Base-by-base conservation (phyloP, 2,329 filamentous ascomycete species). In the Alternaria gaisen region DNA sequence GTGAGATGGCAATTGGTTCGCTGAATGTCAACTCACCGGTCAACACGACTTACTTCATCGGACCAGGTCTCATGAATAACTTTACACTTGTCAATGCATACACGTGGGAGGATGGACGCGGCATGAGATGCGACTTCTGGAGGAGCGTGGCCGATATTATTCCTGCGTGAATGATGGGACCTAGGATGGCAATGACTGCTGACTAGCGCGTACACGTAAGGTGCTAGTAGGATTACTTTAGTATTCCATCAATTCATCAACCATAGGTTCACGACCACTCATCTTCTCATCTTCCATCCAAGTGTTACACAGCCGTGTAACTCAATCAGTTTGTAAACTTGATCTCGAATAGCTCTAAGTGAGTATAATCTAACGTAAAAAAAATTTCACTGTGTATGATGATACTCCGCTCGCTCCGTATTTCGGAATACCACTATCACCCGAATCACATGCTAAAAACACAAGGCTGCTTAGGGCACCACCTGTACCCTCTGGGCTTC, bases 31-130 rank as follows among this genome's bases (percentile, higher is more conserved):
- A 12, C 2, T 41, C 32, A 10, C 32, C 44, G n/a, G 44, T 56
- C 6, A 61, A 55, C n/a, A 46, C 61, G 12, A 65, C 61, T 18
- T 56, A 65, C 26, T 56, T 59, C 11, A 36, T 10, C 20, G 51
- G 56, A 14, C 57, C 59, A 9, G 63, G 65, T 14, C 34, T 68
- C n/a, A 8, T 18, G 40, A 58, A 63, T 42, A 42, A 46, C 6
- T 59, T 65, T 36, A 42, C 26, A 3, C 32, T 62, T 24, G 66
- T 51, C 2, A 48, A 66, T 58, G 63, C 63, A 40, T 61, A 61
- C 56, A 36, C 20, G 2, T 69, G 65, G 65, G 65, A 69, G 38
- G 60, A 44, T 1, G 59, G 65, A n/a, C 20, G 65, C 9, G 60
- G 56, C 20, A 41, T 22, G 34, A 26, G 63, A 22, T 68, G 65